Evolutionary conservation across 2,329 filamentous ascomycete genomes (phyloP).

Genomic region (Cercospora canescens): DNA sequence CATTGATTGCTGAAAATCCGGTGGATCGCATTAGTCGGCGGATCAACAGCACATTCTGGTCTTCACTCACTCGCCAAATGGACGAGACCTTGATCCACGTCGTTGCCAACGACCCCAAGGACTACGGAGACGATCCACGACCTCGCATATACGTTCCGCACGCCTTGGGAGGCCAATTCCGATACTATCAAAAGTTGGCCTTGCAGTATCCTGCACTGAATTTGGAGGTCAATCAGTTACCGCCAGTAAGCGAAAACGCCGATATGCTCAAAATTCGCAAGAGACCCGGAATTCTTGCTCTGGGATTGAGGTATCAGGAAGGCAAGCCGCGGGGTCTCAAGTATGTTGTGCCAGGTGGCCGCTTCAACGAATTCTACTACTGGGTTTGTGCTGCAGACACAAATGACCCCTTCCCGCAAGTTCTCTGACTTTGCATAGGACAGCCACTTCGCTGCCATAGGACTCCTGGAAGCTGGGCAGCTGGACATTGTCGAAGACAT

Average conservation of each 20-base stretch:
- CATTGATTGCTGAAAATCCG: slow-evolving; percentile 90
- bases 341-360: slow-evolving; percentile 94
- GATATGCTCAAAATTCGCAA: slow-evolving; percentile 77
- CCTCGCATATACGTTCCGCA: slow-evolving; percentile 88
- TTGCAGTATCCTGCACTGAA: slow-evolving; percentile 77
- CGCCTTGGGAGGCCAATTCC: slow-evolving; percentile 81
- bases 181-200: slow-evolving; percentile 84
- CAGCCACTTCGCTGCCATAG: slow-evolving; percentile 96
- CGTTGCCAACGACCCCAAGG: slow-evolving; percentile 87
- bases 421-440: too few relatives aligned
- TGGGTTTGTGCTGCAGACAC: too few relatives aligned
- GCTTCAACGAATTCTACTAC: slow-evolving; percentile 97
- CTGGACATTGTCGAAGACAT: slow-evolving; percentile 88
- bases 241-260: slow-evolving; percentile 72
- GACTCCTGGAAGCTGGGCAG: slow-evolving; percentile 80
- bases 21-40: slow-evolving; percentile 83
- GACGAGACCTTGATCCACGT: slow-evolving; percentile 85
- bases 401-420: too few relatives aligned
- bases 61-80: slow-evolving; percentile 82
- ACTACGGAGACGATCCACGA: slow-evolving; percentile 87
- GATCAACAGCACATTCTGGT: slow-evolving; percentile 91
- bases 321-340: slow-evolving; percentile 75
- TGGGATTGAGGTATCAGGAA: slow-evolving; percentile 83
- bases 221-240: slow-evolving; percentile 79
- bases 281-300: too few relatives aligned